Evolutionary conservation across 2,329 filamentous ascomycete genomes (phyloP).

Genomic region (Aureobasidium pullulans): DNA sequence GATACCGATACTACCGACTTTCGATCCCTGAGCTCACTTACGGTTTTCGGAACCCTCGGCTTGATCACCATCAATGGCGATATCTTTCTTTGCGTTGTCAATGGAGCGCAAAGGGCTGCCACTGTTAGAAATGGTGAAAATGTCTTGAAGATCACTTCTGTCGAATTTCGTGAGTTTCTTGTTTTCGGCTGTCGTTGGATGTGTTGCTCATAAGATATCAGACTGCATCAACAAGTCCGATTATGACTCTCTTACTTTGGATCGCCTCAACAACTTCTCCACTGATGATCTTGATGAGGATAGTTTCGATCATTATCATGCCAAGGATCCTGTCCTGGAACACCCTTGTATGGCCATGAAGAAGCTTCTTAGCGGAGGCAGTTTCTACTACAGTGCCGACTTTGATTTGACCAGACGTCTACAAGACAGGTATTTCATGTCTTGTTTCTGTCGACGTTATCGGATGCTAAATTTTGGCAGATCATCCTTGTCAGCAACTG

Average conservation of each 20-base stretch:
- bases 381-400: conserved; percentile 97
- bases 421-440: conserved; percentile 63
- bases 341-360: conserved; percentile 87
- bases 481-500: conserved; percentile 47
- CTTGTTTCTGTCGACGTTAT: not conserved
- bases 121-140: conserved; percentile 81
- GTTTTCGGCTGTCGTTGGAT: not conserved
- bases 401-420: conserved; percentile 92
- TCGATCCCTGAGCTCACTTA: conserved; percentile 63
- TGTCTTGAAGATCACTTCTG: conserved; percentile 75
- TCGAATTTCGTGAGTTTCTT: conserved; percentile 62
- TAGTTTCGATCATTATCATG: conserved; percentile 44
- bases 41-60: conserved; percentile 78
- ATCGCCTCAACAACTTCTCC: conserved; percentile 49
- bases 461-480: not conserved
- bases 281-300: conserved; percentile 48
- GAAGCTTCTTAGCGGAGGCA: conserved; percentile 86
- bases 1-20: conserved; percentile 67
- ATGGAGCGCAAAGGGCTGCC: conserved; percentile 68
- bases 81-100: conserved; percentile 87
- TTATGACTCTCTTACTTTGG: conserved; percentile 68
- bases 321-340: conserved; percentile 65
- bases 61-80: conserved; percentile 76
- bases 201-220: conserved; percentile 19
- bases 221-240: conserved; percentile 82